These are phyloP conservation scores for Dioscorea alata DNA, from an alignment of 106 monocot species.

Conservation along the genomic window DNA sequence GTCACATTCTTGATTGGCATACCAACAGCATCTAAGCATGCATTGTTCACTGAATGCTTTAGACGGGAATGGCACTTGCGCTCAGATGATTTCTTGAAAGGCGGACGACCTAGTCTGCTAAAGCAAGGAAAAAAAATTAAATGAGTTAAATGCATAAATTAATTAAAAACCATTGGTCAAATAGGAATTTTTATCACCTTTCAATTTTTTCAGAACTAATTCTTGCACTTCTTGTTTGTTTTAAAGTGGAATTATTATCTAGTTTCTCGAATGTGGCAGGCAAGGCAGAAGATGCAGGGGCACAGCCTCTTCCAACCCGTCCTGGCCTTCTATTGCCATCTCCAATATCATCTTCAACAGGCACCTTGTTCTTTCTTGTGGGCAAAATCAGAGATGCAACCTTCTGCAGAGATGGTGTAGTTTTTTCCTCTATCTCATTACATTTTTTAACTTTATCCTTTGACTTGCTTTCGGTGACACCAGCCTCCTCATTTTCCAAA, in stretches of 20 bases:
- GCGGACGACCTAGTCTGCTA: conserved; percentile 54
- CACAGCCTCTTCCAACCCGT: conserved; percentile 22
- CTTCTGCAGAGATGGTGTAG: conserved; percentile 29
- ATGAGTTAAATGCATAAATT: not conserved
- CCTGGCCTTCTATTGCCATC: conserved; percentile 38
- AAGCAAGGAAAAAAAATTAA: not conserved
- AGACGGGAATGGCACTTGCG: conserved; percentile 40
- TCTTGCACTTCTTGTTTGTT: conserved; percentile 40
- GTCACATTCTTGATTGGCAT: not conserved
- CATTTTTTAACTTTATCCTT: conserved; percentile 39
- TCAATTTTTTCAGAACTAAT: conserved; percentile 38
- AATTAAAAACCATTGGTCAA: not conserved
- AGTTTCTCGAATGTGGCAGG: conserved; percentile 33
- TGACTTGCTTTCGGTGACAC: conserved; percentile 28
- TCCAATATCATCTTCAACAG: conserved; percentile 39
- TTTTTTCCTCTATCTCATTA: conserved; percentile 33
- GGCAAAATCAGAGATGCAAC: conserved; percentile 18
- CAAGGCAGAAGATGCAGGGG: conserved; percentile 21
- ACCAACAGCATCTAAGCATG: conserved; percentile 40
- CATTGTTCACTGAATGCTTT: conserved; percentile 22
- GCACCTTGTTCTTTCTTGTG: conserved; percentile 43
- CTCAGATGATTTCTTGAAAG: conserved; percentile 49
- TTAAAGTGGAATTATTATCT: conserved; percentile 27
- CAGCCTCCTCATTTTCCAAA: conserved; percentile 49
- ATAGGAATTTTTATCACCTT: conserved; percentile 22